phyloP scores from a whole-genome alignment of 768 basidiomycete genomes.

The Nevesoporus exiguus region DNA sequence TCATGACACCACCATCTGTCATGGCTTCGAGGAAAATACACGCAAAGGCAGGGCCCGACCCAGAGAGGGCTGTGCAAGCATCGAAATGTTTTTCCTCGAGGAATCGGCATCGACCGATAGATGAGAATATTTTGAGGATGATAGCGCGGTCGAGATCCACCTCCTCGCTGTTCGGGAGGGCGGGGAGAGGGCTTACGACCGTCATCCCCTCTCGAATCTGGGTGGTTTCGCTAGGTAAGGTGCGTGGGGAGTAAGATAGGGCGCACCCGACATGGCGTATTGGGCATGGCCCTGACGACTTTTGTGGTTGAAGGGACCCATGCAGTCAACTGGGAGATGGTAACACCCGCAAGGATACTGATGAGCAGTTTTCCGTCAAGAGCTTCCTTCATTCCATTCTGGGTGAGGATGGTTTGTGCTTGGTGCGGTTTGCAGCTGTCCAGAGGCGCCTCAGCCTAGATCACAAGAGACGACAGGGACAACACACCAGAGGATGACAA shows the following conservation, averaged over 20 bases:
- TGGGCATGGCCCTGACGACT: slow-evolving; percentile 96
- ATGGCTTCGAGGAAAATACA: slow-evolving; percentile 97
- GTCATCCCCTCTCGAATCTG: slow-evolving; percentile 99
- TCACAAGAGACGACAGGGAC: background rate
- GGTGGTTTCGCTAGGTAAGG: background rate
- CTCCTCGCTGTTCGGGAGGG: slow-evolving; percentile 35
- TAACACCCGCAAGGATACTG: slow-evolving; percentile 97
- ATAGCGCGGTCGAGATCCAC: slow-evolving; percentile 64
- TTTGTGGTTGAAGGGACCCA: slow-evolving; percentile 78
- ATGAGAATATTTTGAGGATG: slow-evolving; percentile 92
- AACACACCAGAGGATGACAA: slow-evolving; percentile 82
- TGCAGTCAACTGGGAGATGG: slow-evolving; percentile 69
- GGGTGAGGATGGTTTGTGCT: slow-evolving; percentile 67
- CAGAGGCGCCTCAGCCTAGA: background rate
- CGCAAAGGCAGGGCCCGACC: slow-evolving; percentile 95
- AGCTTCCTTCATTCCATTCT: slow-evolving; percentile 76
- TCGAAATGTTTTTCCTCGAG: slow-evolving; percentile 99
- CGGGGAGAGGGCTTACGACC: slow-evolving; percentile 73
- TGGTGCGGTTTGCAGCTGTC: slow-evolving; percentile 91
- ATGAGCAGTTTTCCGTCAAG: slow-evolving; percentile 88
- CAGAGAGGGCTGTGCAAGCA: slow-evolving; percentile 94
- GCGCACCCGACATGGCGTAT: slow-evolving; percentile 90
- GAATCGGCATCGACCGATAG: slow-evolving; percentile 93
- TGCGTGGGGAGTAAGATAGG: background rate
- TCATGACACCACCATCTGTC: slow-evolving; percentile 99